Evolutionary conservation across 768 basidiomycete genomes (phyloP).

Genomic region (Tricholoma sp.): DNA sequence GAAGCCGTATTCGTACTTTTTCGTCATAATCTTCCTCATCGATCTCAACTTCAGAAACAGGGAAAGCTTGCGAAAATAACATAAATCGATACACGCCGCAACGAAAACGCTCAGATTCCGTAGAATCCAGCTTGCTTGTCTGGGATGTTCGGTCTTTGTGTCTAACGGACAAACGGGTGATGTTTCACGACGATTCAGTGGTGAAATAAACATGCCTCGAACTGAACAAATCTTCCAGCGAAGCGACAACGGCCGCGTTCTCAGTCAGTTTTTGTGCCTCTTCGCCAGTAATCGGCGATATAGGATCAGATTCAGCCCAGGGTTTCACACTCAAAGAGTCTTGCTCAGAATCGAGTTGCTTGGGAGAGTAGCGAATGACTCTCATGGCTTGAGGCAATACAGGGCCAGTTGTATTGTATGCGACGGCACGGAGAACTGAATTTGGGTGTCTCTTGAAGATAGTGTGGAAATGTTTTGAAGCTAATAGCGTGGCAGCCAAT

Average conservation of each 20-base stretch:
- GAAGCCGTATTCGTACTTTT: neutral
- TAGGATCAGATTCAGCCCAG: slow-evolving; percentile 2
- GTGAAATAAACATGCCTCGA: slow-evolving; percentile 12
- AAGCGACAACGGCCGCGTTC: slow-evolving; percentile 3
- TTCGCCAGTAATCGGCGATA: slow-evolving; percentile 6
- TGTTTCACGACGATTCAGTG: neutral
- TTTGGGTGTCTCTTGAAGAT: slow-evolving; percentile 19
- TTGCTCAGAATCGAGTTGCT: neutral
- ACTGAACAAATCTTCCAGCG: slow-evolving; percentile 21
- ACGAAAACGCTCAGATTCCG: slow-evolving; percentile 21
- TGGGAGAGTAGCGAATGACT: slow-evolving; percentile 8
- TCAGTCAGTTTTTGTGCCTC: neutral
- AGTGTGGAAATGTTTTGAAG: slow-evolving; percentile 18
- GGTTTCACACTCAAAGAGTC: neutral
- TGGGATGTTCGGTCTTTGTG: slow-evolving; percentile 18
- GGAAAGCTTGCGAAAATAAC: slow-evolving; percentile 11
- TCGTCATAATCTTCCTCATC: neutral
- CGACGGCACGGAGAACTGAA: slow-evolving; percentile 19
- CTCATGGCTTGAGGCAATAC: slow-evolving; percentile 21
- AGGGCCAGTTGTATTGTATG: slow-evolving; percentile 21
- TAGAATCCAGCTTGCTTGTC: slow-evolving; percentile 13
- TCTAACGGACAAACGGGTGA: slow-evolving; percentile 6
- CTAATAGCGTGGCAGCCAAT: slow-evolving; percentile 13
- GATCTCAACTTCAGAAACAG: slow-evolving; percentile 1
- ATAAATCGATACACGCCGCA: slow-evolving; percentile 18